Conservation (phyloP, 208 protist species). For the Leishmania braziliensis region DNA sequence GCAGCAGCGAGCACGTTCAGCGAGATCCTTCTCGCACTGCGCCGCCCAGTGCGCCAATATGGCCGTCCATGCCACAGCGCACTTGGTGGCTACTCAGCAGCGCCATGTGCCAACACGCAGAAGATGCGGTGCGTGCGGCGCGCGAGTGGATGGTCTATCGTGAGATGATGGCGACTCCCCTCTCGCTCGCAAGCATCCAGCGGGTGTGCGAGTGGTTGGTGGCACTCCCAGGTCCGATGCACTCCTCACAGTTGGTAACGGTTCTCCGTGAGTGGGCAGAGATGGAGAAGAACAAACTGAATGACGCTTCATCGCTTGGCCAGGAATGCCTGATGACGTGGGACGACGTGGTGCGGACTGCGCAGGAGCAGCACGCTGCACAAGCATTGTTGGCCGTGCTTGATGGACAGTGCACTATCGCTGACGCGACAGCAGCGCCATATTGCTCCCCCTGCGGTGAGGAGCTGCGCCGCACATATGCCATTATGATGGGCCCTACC, state of each 20-base stretch:
- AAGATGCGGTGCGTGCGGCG: background rate
- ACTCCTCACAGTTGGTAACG: background rate
- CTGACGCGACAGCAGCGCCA: background rate
- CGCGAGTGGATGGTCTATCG: conserved; percentile 5
- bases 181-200: background rate
- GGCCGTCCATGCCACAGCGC: background rate
- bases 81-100: background rate
- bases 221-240: conserved; percentile 10
- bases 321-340: background rate
- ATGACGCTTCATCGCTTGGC: background rate
- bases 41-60: background rate
- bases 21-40: background rate
- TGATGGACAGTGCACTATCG: background rate
- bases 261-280: conserved; percentile 1
- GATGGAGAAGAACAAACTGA: background rate
- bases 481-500: background rate
- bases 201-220: conserved; percentile 12
- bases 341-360: conserved; percentile 5
- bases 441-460: background rate
- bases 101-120: conserved; percentile 1
- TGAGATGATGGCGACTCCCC: background rate
- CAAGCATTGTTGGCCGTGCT: background rate
- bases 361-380: background rate
- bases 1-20: background rate
- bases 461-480: conserved; percentile 7